Base-by-base conservation (phyloP, 2,329 filamentous ascomycete species). In the Dothiorella sarmentorum region DNA sequence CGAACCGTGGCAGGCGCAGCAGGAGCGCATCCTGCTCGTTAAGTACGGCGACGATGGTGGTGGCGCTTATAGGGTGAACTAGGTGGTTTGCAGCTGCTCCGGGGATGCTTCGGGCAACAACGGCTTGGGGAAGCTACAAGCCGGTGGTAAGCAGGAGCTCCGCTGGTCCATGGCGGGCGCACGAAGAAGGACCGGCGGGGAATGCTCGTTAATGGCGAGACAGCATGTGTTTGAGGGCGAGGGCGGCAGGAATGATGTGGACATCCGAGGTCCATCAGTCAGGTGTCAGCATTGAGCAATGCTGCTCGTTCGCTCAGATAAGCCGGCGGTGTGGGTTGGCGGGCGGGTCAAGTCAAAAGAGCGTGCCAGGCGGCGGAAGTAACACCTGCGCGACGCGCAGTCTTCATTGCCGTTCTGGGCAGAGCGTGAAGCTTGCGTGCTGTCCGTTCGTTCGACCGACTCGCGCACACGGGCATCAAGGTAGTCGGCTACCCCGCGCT, bases 401-500 rank as follows among this genome's bases (percentile, higher is more conserved):
- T 53, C 49, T 3, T 29, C 49, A 29, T 20, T 53, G 22, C 49
- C 11, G 35, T 42, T 53, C 49, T 53, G 49, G 49, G 35, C 49
- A 20, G 49, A 20, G 49, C 49, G 49, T 40, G 49, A 53, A 29
- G 49, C 45, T 51, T 51, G 45, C 27, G n/a, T n/a, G 45, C 49
- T 40, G 49, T 18, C 20, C 37, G 47, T n/a, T 33, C 38, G 38
- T 22, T 17, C 11, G 13, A 13, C 11, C 24, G 22, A 22, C 18
- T 24, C 20, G 42, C 24, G 42, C 49, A 40, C 49, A 17, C 43
- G 49, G 35, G 52, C 52, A 56, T 43, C 52, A 56, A 22, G 52
- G 38, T 56, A 24, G 38, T 44, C 52, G 40, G 38, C 52, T 56
- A 56, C 52, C 52, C 52, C 52, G 52, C 52, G 52, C 52, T 56